Percentiles rank a stretch among this genome's conserved stretches.
phyloP scores from a whole-genome alignment of 1,284 basidiomycete genomes.

The Sphaerobolus stellatus region DNA sequence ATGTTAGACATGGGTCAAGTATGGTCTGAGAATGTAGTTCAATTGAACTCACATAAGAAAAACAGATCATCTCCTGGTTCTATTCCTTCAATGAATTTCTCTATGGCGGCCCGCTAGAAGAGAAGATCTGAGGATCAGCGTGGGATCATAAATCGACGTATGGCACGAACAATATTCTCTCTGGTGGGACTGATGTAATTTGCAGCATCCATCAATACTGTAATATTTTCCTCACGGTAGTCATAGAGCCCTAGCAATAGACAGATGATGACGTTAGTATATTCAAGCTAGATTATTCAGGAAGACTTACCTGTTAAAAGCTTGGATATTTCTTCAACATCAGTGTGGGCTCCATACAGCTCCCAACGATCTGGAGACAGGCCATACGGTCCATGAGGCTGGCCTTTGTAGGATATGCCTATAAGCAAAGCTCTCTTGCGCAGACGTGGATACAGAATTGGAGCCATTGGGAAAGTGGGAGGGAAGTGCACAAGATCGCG shows the following conservation, averaged over 20 bases:
- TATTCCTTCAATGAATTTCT: background rate
- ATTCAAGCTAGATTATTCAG: background rate
- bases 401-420: conserved; percentile 6
- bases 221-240: conserved; percentile 2
- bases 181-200: conserved; percentile 1
- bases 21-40: background rate
- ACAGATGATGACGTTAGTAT: background rate
- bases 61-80: conserved; percentile 8
- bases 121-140: background rate
- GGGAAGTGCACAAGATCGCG: too few species aligned
- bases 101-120: conserved; percentile 10
- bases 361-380: conserved; percentile 2
- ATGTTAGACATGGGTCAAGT: background rate
- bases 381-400: conserved; percentile 6
- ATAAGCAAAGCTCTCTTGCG: conserved; percentile 8
- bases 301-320: conserved; percentile 8
- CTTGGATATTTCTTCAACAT: conserved; percentile 2
- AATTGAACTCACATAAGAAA: conserved; percentile 10
- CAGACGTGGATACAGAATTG: conserved; percentile 4
- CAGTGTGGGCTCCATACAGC: conserved; percentile 5
- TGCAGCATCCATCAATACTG: conserved; percentile 4
- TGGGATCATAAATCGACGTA: background rate
- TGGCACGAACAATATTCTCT: conserved; percentile 9
- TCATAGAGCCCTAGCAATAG: conserved; percentile 3
- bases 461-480: too few species aligned